Evolutionary conservation across 192 early-diverging fungal species (phyloP), one percentile per base, ranked within the genome.

Genomic region (Chytriomyces sp.): DNA sequence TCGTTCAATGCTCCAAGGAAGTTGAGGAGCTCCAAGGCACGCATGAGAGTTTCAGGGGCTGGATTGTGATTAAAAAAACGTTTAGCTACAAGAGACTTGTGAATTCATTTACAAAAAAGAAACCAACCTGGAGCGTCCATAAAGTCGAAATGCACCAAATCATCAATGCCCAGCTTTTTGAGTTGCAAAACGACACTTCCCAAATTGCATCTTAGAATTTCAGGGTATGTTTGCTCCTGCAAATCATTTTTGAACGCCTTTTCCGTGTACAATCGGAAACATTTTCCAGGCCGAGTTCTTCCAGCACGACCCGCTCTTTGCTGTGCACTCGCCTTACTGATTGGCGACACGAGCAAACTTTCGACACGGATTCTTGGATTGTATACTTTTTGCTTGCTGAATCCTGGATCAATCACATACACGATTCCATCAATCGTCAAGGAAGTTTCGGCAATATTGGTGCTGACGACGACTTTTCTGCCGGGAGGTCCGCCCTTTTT

Each of bases 331-430:
- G 98, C 97, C 69, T 94, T 94, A 71, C 92, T 94, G 68, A 98
- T 98, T 8, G 98, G 97, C 35, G 91, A 93, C 13, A 98, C 96
- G 68, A 98, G 84, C 67, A 99, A 88, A 26, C 93, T 94, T 81
- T 98, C 98, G 61, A 98, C 95, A 67, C 96, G 90, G 67, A 97
- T 94, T 67, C 97, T 92, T 45, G 98, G 97, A 81, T 99, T 96
- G 84, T 97, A 99, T 28, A 98, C 96, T 82, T 98, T 98, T 83
- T 98, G 97, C 78, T 99, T 99, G n/a, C 96, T 91, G 77, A 99
- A 98, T 8, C 97, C 98, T 57, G 96, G 95, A 77, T 98, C 98
- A 71, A 99, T 93, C 49, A 98, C 98, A 82, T 98, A 98, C 10
- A 98, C 96, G 68, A 99, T 97, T 76, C 96, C 97, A 81, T 98